phyloP scores from a whole-genome alignment of 768 basidiomycete genomes.

The Leucosporidium creatinivorum region DNA sequence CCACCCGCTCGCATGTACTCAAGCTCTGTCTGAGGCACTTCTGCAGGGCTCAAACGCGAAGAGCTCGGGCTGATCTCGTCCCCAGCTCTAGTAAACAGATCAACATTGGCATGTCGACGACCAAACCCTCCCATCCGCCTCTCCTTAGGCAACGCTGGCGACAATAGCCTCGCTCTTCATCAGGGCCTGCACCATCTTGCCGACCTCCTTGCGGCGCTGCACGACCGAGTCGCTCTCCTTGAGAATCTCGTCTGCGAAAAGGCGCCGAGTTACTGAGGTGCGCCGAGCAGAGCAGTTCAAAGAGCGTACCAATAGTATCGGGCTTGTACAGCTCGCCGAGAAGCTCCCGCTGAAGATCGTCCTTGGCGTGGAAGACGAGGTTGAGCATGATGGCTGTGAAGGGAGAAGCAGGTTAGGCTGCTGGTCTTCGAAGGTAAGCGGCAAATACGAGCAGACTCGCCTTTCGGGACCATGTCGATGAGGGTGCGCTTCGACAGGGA shows the following conservation, averaged over 20 bases:
- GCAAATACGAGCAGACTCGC: slow-evolving; percentile 50
- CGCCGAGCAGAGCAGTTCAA: background rate
- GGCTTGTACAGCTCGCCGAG: slow-evolving; percentile 95
- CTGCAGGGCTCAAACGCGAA: no score
- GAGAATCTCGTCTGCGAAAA: slow-evolving; percentile 62
- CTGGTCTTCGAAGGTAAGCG: slow-evolving; percentile 34
- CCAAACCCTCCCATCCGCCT: no score
- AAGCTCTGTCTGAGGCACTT: no score
- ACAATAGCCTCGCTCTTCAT: slow-evolving; percentile 95
- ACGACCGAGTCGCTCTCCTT: slow-evolving; percentile 78
- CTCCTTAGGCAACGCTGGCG: slow-evolving; percentile 3
- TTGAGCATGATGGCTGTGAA: slow-evolving; percentile 47
- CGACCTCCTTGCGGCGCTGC: slow-evolving; percentile 83
- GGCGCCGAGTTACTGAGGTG: background rate
- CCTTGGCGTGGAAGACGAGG: slow-evolving; percentile 86
- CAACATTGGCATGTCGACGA: no score
- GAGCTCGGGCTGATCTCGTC: no score
- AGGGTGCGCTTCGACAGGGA: slow-evolving; percentile 66
- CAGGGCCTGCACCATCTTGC: slow-evolving; percentile 83
- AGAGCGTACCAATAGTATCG: slow-evolving; percentile 56
- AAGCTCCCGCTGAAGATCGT: slow-evolving; percentile 86
- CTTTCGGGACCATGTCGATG: slow-evolving; percentile 98
- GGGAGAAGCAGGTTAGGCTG: background rate
- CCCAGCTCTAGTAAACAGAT: no score
- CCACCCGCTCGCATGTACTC: no score